Percentiles rank a stretch among this genome's conserved stretches.
These are phyloP conservation scores for Russula lepida DNA, from an alignment of 768 basidiomycete genomes.

Conservation along the genomic window DNA sequence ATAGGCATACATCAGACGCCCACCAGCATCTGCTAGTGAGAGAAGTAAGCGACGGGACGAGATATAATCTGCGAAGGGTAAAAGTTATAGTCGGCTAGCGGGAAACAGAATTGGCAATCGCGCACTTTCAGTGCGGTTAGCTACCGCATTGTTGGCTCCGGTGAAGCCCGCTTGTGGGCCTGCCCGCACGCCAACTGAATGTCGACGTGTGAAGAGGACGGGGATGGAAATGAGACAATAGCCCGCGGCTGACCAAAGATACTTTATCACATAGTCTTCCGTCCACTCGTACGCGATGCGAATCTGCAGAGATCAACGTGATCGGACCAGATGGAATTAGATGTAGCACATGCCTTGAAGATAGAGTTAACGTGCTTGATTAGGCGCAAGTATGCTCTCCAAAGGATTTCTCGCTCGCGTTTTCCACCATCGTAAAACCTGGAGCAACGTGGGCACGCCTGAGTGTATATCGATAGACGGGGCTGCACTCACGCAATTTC, in stretches of 20 bases:
- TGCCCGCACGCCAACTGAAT: slow-evolving; percentile 24
- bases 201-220: slow-evolving; percentile 59
- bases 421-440: slow-evolving; percentile 90
- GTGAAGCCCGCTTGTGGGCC: slow-evolving; percentile 7
- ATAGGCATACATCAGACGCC: slow-evolving; percentile 92
- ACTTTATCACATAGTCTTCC: slow-evolving; percentile 95
- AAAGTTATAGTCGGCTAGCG: too few species aligned
- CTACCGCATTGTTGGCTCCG: slow-evolving; percentile 31
- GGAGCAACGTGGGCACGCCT: background rate
- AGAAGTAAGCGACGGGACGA: slow-evolving; percentile 86
- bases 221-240: slow-evolving; percentile 90
- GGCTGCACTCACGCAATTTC: slow-evolving; percentile 69
- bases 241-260: slow-evolving; percentile 89
- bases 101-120: background rate
- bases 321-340: background rate
- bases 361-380: slow-evolving; percentile 89
- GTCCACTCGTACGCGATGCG: slow-evolving; percentile 93
- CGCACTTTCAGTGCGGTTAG: slow-evolving; percentile 43
- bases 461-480: background rate
- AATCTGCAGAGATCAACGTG: slow-evolving; percentile 41
- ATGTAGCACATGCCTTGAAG: slow-evolving; percentile 53
- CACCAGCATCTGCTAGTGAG: slow-evolving; percentile 94
- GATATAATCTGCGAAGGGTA: slow-evolving; percentile 57
- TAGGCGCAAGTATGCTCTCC: slow-evolving; percentile 63
- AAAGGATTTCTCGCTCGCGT: slow-evolving; percentile 76